Percentiles rank a stretch among this genome's conserved stretches.
These are phyloP conservation scores for Copromyces sp. DNA, from an alignment of 495 filamentous ascomycete genomes.

Conservation along the genomic window DNA sequence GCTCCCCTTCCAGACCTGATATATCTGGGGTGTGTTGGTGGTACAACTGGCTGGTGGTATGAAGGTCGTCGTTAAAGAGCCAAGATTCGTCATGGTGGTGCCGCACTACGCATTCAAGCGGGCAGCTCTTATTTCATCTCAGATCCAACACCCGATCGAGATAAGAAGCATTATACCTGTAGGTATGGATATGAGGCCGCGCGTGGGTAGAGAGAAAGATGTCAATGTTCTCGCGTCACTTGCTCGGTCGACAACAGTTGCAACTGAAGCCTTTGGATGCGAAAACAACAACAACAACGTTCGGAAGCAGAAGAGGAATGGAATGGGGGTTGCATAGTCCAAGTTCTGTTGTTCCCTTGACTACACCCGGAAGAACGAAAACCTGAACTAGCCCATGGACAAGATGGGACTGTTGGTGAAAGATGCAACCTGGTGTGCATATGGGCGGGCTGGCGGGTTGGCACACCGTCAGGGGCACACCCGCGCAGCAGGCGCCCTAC, in stretches of 20 bases:
- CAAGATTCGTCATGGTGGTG: conserved; percentile 22
- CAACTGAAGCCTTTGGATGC: background rate
- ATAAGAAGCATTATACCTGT: background rate
- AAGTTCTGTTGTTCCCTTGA: background rate
- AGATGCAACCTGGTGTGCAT: background rate
- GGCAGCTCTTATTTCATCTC: background rate
- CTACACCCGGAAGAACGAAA: background rate
- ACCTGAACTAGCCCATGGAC: background rate
- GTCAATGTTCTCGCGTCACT: background rate
- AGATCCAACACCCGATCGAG: background rate
- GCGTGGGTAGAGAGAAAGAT: background rate
- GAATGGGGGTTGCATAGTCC: background rate
- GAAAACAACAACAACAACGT: background rate
- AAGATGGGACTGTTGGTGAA: background rate
- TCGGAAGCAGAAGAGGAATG: background rate
- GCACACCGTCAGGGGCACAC: background rate
- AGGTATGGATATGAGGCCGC: background rate
- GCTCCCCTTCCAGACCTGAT: conserved; percentile 11
- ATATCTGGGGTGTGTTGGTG: conserved; percentile 14
- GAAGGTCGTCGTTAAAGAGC: conserved; percentile 24
- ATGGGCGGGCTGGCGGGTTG: background rate
- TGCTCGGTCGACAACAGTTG: background rate
- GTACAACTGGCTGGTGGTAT: conserved; percentile 19
- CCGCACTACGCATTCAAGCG: conserved; percentile 8
- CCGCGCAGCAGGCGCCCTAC: background rate